These are phyloP conservation scores for Aureobasidium sp. DNA, from an alignment of 2,329 filamentous ascomycete species.

Conservation along the genomic window DNA sequence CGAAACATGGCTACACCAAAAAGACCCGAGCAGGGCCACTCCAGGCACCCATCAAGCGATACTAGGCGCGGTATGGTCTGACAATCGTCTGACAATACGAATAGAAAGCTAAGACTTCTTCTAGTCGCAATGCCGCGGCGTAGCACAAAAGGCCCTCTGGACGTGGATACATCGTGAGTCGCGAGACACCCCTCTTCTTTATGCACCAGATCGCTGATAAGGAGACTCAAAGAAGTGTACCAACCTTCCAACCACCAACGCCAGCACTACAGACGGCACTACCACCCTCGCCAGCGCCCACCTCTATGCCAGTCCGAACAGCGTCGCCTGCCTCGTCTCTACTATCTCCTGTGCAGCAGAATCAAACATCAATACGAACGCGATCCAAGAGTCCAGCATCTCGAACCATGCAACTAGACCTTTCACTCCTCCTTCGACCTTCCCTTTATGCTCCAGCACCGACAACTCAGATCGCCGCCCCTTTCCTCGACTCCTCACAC, in stretches of 20 bases:
- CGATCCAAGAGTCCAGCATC: constrained; percentile 14
- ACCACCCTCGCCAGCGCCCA: constrained; percentile 17
- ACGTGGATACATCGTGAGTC: constrained; percentile 59
- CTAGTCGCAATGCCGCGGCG: constrained; percentile 55
- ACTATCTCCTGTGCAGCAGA: constrained; percentile 18
- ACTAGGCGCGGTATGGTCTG: neutral
- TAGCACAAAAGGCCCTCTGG: constrained; percentile 70
- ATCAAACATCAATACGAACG: constrained; percentile 12
- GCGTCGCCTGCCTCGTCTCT: constrained; percentile 9
- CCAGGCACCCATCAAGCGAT: neutral
- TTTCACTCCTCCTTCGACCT: constrained; percentile 70
- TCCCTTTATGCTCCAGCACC: constrained; percentile 78
- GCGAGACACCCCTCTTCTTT: neutral
- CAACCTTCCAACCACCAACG: neutral
- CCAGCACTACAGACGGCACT: constrained; percentile 20
- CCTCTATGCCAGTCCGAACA: constrained; percentile 4
- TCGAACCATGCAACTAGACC: constrained; percentile 49
- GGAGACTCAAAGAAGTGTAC: neutral
- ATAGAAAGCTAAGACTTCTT: neutral
- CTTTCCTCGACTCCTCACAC: constrained; percentile 62
- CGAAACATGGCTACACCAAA: neutral
- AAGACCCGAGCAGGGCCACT: constrained; percentile 1
- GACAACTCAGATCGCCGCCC: constrained; percentile 48
- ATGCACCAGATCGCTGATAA: neutral
- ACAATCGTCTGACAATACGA: neutral